Percentiles rank a stretch among this genome's conserved stretches.
Conservation (phyloP, 495 filamentous ascomycete species). For the Terfezia claveryi region DNA sequence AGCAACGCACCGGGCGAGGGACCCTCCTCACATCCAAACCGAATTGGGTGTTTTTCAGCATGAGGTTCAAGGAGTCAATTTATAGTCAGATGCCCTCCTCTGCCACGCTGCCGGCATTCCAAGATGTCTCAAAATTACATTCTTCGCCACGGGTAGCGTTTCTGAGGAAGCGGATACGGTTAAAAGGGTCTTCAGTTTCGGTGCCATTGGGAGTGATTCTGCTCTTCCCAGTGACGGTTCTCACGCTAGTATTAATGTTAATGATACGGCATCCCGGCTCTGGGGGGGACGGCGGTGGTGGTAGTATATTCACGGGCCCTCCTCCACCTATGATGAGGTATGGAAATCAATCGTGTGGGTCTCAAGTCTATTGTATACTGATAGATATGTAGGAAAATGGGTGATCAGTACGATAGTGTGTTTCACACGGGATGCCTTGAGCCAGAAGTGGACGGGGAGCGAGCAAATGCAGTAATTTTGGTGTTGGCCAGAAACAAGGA, state of each 20-base stretch:
- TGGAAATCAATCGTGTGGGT: constrained; percentile 11
- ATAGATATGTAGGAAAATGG: constrained; percentile 57
- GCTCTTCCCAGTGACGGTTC: constrained; percentile 76
- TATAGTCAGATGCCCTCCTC: constrained; percentile 41
- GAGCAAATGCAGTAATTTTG: constrained; percentile 87
- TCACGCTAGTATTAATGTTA: constrained; percentile 73
- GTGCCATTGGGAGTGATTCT: constrained; percentile 84
- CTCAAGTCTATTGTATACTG: background rate
- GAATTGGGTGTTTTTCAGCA: constrained; percentile 10
- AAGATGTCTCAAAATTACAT: constrained; percentile 34
- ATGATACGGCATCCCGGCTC: constrained; percentile 58
- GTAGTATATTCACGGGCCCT: constrained; percentile 72
- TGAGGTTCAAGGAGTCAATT: constrained; percentile 43
- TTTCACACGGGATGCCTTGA: constrained; percentile 79
- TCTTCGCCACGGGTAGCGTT: constrained; percentile 48
- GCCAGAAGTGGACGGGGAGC: constrained; percentile 35
- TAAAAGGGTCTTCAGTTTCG: constrained; percentile 83
- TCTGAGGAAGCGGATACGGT: constrained; percentile 66
- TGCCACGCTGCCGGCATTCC: constrained; percentile 35
- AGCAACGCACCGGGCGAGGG: too few relatives aligned
- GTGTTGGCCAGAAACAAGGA: constrained; percentile 94
- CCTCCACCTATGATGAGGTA: constrained; percentile 84
- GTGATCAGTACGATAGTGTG: constrained; percentile 88
- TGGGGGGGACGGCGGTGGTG: constrained; percentile 38
- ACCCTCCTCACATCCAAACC: too few relatives aligned